Percentiles rank a stretch among this genome's conserved stretches.
phyloP scores from a whole-genome alignment of 768 basidiomycete species.

The Leucocoprinus leucothites region DNA sequence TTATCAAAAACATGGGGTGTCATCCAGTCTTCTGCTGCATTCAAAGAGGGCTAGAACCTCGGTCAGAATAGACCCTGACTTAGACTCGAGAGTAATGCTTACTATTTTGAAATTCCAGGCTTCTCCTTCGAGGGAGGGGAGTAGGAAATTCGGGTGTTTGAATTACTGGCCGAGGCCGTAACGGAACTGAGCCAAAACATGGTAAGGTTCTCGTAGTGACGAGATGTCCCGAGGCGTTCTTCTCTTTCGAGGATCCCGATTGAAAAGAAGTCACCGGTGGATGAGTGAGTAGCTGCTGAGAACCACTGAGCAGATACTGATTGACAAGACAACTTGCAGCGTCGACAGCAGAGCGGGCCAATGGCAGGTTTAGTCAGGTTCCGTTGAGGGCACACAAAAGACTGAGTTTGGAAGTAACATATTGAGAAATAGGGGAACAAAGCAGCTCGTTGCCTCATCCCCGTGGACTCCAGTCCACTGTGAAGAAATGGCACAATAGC shows the following conservation, averaged over 20 bases:
- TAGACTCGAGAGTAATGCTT: neutral
- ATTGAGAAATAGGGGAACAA: neutral
- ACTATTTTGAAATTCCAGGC: neutral
- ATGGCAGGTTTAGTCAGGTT: neutral
- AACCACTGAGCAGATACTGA: neutral
- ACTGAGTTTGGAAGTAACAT: constrained; percentile 2
- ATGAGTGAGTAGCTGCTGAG: neutral
- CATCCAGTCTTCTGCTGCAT: neutral
- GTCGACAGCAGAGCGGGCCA: neutral
- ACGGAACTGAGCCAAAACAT: constrained; percentile 2
- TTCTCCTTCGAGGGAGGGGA: neutral
- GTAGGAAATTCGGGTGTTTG: neutral
- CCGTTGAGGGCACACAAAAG: constrained; percentile 1
- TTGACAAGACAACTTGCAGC: constrained; percentile 3
- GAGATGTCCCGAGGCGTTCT: neutral
- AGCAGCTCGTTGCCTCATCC: neutral
- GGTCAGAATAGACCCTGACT: neutral
- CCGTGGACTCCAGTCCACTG: constrained; percentile 4
- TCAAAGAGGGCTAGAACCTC: neutral
- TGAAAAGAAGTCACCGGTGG: neutral
- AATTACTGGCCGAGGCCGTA: neutral
- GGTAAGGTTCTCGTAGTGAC: neutral
- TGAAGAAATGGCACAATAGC: too few relatives aligned
- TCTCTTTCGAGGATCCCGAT: neutral
- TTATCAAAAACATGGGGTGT: neutral